phyloP scores from a whole-genome alignment of 306 rosid species.

The Chamaecrista fasciculata region DNA sequence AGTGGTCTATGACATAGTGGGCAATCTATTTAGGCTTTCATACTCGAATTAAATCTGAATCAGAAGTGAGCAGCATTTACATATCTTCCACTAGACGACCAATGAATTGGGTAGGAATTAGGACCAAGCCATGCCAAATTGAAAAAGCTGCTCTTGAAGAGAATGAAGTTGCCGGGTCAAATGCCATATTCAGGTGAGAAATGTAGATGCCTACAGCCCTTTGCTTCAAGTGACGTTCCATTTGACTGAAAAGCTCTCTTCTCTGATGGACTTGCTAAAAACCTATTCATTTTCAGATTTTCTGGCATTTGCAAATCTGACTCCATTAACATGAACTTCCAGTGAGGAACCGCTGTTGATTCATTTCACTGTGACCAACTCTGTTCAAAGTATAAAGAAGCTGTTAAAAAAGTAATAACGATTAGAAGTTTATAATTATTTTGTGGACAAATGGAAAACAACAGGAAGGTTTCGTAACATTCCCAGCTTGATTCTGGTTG shows the following conservation, averaged over 20 bases:
- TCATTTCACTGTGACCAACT: constrained; percentile 20
- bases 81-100: not conserved
- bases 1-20: not conserved
- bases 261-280: constrained; percentile 7
- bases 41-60: not conserved
- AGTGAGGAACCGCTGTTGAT: constrained; percentile 5
- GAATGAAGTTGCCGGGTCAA: constrained; percentile 20
- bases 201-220: not conserved
- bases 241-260: constrained; percentile 20
- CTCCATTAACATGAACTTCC: not conserved
- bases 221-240: constrained; percentile 5
- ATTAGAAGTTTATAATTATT: not conserved
- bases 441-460: not conserved
- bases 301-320: constrained; percentile 3
- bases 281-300: constrained; percentile 15
- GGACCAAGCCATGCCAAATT: constrained; percentile 24
- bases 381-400: constrained; percentile 6
- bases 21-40: not conserved
- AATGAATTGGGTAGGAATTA: not conserved
- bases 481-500: not conserved
- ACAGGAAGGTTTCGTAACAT: not conserved
- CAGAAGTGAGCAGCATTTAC: not conserved
- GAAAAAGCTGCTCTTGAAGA: not conserved
- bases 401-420: constrained; percentile 12
- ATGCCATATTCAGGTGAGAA: constrained; percentile 5